Base-by-base conservation (phyloP, 768 basidiomycete genomes). In the Ramaria rubella region DNA sequence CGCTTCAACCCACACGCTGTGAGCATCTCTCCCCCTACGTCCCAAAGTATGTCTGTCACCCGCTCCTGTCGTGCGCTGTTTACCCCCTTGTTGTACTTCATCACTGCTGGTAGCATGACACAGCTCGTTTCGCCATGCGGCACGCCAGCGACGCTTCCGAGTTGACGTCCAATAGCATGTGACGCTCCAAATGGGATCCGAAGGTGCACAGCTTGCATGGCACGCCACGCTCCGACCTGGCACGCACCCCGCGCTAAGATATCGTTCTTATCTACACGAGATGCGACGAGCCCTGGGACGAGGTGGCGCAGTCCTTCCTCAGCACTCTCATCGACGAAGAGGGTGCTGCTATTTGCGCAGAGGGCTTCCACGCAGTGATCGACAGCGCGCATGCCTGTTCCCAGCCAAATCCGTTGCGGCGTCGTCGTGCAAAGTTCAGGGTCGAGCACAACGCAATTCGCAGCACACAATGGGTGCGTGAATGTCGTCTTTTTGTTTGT, bases 371-470 rank as follows among this genome's bases (percentile, higher is more conserved):
- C 30, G 24, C 54, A 55, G 44, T 55, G 54, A 31, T 55, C 54
- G 11, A 55, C 54, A 4, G 54, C 40, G n/a, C 54, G 54, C 42
- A 55, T 55, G 5, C 54, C 54, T 9, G 54, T 44, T 27, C 54
- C 43, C 15, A 55, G 40, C 54, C 54, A 55, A n/a, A 55, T 19
- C 27, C 54, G 54, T 15, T 24, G 40, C 4, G 54, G 54, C 8
- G 54, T 55, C 2, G 11, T n/a, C 17, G 36, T 44, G 42, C 54
- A 55, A 9, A 55, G 26, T 45, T 26, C 40, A 1, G 54, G 54
- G 36, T 55, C 54, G 34, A 55, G 29, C 11, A 55, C 29, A 4
- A 55, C 54, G 24, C 54, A 46, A 15, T 26, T 27, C n/a, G 54
- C 54, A 17, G 54, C 54, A 19, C 40, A 46, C 5, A 15, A 19